Evolutionary conservation across 1,284 basidiomycete species (phyloP), one percentile per base, ranked within the genome.

Genomic region (Rhodotorula sp.): DNA sequence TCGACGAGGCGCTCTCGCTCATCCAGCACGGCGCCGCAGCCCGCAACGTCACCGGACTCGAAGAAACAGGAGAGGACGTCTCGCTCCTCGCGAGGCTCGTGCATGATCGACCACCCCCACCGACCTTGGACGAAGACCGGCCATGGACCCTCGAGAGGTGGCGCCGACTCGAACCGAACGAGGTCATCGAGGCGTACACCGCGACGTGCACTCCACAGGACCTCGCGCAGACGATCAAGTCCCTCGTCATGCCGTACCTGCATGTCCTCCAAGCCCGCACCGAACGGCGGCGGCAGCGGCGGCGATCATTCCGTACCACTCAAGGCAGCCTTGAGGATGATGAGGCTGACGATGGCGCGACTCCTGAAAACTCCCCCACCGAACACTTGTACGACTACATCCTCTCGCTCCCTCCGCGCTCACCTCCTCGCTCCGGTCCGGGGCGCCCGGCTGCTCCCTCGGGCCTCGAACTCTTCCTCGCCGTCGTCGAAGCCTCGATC

Each of bases 401-500:
- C 64, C 86, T 95, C 46, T 82, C 84, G 16, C 67, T 70, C 26
- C 59, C 69, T 4, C 15, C 51, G n/a, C 47, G 18, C n/a, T 39
- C 16, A 3, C 18, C 26, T 20, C 18, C 26, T 20, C 3, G 29
- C 43, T 64, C n/a, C 8, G 34, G 34, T 34, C 1, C 6, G 3
- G 34, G 34, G 16, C 54, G 26, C 43, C 18, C 59, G 1, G 31
- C 26, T 3, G 31, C 26, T 3, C 23, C 52, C 3, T 46, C 10
- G 57, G 48, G 85, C 88, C 83, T 96, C 26, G 82, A 88, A 5
- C 85, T 88, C 47, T 87, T 87, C 8, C 88, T 89, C 0, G 86
- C 90, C 12, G 84, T 97, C 54, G 93, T 96, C 78, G 90, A 93
- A 78, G 88, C 89, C 2, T 94, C 92, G 14, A 97, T 96, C 80